Conservation (phyloP, 177 flowering plant species). For the Vitis hybrid region DNA sequence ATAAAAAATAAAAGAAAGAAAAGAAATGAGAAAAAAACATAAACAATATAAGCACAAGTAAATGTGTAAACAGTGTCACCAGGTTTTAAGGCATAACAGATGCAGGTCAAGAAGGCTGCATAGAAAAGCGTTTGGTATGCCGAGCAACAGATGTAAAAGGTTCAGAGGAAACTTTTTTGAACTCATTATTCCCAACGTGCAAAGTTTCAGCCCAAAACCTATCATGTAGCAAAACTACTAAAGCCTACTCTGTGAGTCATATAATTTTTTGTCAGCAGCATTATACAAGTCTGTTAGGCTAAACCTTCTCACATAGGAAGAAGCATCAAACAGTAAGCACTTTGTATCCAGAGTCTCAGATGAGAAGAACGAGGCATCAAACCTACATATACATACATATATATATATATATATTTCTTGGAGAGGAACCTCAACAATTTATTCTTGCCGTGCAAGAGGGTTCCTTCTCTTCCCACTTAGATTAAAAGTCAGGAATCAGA, state of each 20-base stretch:
- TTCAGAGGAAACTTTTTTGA: background rate
- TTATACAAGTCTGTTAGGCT: background rate
- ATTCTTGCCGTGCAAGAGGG: too few relatives aligned
- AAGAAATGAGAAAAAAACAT: slow-evolving; percentile 2
- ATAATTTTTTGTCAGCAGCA: background rate
- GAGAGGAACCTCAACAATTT: too few relatives aligned
- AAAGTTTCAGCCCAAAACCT: background rate
- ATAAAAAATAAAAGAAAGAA: background rate
- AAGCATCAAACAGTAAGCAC: background rate
- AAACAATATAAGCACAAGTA: background rate
- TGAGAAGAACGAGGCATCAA: too few relatives aligned
- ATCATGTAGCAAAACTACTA: background rate
- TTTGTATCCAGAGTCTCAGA: too few relatives aligned
- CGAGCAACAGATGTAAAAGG: background rate
- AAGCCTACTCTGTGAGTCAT: background rate
- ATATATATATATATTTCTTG: too few relatives aligned
- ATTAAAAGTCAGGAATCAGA: too few relatives aligned
- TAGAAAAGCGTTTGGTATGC: background rate
- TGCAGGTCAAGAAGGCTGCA: background rate
- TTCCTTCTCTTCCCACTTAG: too few relatives aligned
- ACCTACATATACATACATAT: too few relatives aligned
- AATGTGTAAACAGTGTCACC: background rate
- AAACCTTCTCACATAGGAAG: background rate
- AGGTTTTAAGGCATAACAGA: too few relatives aligned
- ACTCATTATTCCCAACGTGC: background rate